Conservation (phyloP, 805 yeast species). For the Spathaspora arborariae region DNA sequence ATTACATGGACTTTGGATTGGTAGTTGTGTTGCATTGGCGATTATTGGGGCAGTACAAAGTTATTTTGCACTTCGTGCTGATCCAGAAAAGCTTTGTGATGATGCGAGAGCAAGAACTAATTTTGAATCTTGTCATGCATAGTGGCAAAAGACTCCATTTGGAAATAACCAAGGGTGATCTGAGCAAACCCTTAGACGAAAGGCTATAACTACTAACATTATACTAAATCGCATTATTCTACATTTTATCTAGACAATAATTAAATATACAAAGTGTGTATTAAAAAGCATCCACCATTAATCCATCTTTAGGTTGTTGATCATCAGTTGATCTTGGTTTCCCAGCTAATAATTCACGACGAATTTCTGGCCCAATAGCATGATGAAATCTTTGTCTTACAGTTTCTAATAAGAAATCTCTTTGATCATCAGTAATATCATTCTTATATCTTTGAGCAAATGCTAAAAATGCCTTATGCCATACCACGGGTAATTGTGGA, state of each 20-base stretch:
- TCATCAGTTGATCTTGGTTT: slow-evolving; percentile 44
- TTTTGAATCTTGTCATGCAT: slow-evolving; percentile 8
- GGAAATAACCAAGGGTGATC: no score
- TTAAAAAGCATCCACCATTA: slow-evolving; percentile 37
- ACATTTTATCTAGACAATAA: slow-evolving; percentile 3
- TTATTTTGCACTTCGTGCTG: slow-evolving; percentile 31
- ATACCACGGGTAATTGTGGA: slow-evolving; percentile 83
- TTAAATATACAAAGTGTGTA: not conserved
- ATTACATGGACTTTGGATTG: slow-evolving; percentile 63
- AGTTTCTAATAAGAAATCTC: slow-evolving; percentile 89
- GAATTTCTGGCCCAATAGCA: slow-evolving; percentile 87
- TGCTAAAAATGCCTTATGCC: slow-evolving; percentile 95
- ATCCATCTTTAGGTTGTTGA: slow-evolving; percentile 26
- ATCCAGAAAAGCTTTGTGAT: slow-evolving; percentile 32
- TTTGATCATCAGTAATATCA: slow-evolving; percentile 97
- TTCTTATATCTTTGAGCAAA: slow-evolving; percentile 96
- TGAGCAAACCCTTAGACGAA: no score
- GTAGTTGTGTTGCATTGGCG: slow-evolving; percentile 50
- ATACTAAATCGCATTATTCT: no score
- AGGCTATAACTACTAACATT: no score
- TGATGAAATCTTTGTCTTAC: slow-evolving; percentile 86
- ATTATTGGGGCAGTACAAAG: slow-evolving; percentile 47
- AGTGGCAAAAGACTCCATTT: no score
- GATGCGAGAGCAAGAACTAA: slow-evolving; percentile 36
- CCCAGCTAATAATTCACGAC: slow-evolving; percentile 91